Evolutionary conservation across 2,329 filamentous ascomycete species (phyloP).

Genomic region (Fusarium sp.): DNA sequence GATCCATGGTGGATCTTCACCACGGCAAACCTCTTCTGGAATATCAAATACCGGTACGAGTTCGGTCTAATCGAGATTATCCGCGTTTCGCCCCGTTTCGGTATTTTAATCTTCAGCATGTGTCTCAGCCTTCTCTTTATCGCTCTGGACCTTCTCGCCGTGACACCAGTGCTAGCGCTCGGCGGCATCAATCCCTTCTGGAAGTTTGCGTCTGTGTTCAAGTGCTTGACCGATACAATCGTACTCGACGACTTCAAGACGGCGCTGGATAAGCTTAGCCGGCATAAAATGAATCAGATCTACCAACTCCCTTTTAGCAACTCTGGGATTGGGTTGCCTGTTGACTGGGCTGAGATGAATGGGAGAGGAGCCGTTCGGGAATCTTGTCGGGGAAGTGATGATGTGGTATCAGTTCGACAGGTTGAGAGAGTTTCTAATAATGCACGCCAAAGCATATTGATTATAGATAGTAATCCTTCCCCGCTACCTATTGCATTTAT

Average conservation of each 20-base stretch:
- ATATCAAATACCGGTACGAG: slow-evolving; percentile 72
- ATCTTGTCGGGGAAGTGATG: not conserved
- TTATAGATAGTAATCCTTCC: not conserved
- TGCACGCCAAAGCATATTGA: not conserved
- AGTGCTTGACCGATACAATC: slow-evolving; percentile 75
- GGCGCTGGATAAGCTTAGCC: slow-evolving; percentile 53
- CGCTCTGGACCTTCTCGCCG: slow-evolving; percentile 70
- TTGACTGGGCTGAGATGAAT: not conserved
- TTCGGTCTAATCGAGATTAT: slow-evolving; percentile 69
- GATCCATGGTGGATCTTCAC: slow-evolving; percentile 79
- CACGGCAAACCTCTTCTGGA: slow-evolving; percentile 69
- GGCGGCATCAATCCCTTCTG: slow-evolving; percentile 34
- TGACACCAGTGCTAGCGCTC: slow-evolving; percentile 63
- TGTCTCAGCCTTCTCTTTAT: slow-evolving; percentile 70
- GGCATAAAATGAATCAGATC: slow-evolving; percentile 27
- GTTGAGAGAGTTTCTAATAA: not conserved
- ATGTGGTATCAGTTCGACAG: not conserved
- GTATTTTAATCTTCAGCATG: slow-evolving; percentile 72
- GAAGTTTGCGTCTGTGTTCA: slow-evolving; percentile 51
- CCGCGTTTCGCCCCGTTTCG: slow-evolving; percentile 72
- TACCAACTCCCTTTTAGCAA: slow-evolving; percentile 28
- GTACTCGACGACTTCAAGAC: slow-evolving; percentile 78
- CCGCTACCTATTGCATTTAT: not conserved
- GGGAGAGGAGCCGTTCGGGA: not conserved
- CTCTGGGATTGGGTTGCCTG: not conserved